phyloP scores from a whole-genome alignment of 805 yeast species.

The Kodamaea kaohsiungensis region DNA sequence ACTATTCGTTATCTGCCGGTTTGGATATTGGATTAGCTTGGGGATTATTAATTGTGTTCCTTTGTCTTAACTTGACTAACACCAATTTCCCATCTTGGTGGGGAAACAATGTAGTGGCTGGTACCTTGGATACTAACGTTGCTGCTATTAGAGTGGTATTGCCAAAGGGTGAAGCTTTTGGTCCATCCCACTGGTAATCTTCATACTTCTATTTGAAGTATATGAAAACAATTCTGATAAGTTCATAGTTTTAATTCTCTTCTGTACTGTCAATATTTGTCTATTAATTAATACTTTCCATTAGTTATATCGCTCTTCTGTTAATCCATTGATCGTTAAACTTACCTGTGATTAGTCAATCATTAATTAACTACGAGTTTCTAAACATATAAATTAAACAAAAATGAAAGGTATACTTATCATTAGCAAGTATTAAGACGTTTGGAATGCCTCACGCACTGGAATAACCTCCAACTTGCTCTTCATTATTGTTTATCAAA shows the following conservation, averaged over 20 bases:
- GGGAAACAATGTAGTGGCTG: slow-evolving; percentile 54
- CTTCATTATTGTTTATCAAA: too few species aligned
- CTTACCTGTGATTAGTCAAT: too few species aligned
- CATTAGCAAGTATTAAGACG: too few species aligned
- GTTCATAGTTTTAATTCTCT: not conserved
- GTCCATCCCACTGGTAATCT: slow-evolving; percentile 47
- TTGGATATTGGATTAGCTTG: slow-evolving; percentile 44
- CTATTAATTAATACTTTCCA: not conserved
- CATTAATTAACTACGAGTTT: too few species aligned
- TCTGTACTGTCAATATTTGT: not conserved
- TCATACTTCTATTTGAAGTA: not conserved
- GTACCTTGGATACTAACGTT: slow-evolving; percentile 40
- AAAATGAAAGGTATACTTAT: too few species aligned
- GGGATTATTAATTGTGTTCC: slow-evolving; percentile 26
- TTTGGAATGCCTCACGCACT: too few species aligned
- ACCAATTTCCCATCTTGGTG: slow-evolving; percentile 53
- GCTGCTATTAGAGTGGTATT: slow-evolving; percentile 29
- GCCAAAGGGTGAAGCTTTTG: slow-evolving; percentile 46
- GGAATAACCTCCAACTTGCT: too few species aligned
- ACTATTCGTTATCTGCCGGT: slow-evolving; percentile 46
- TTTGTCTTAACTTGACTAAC: slow-evolving; percentile 17
- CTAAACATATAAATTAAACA: too few species aligned
- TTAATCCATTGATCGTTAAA: too few species aligned
- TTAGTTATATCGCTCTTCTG: too few species aligned
- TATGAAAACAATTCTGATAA: slow-evolving; percentile 25